A percentile compares a stretch with the other conserved stretches of the same genome.
Conservation (phyloP, 2,329 filamentous ascomycete species). For the Decorospora gaudefroyi region DNA sequence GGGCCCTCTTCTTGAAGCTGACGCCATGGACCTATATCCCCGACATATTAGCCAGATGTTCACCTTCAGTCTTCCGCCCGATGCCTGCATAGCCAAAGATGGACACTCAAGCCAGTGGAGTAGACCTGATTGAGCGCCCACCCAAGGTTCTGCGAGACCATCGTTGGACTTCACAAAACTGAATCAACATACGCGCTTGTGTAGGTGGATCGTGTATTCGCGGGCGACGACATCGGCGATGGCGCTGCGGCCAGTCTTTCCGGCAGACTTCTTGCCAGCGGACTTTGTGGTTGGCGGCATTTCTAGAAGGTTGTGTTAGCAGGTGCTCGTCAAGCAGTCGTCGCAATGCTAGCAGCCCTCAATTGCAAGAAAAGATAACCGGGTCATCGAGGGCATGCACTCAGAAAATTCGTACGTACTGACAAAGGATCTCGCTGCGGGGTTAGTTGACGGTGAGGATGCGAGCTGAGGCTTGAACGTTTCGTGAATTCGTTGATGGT, state of each 20-base stretch:
- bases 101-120: slow-evolving; percentile 24
- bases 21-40: slow-evolving; percentile 85
- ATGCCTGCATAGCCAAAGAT: slow-evolving; percentile 48
- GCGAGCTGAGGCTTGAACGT: slow-evolving; percentile 26
- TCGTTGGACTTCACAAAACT: slow-evolving; percentile 74
- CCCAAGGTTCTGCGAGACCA: slow-evolving; percentile 50
- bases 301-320: slow-evolving; percentile 35
- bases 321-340: slow-evolving; percentile 1
- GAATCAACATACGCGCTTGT: slow-evolving; percentile 91
- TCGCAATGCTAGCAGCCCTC: background rate
- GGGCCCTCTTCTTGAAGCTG: slow-evolving; percentile 99
- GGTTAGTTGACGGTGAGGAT: slow-evolving; percentile 35
- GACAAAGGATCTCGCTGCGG: slow-evolving; percentile 32
- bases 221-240: slow-evolving; percentile 98
- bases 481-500: slow-evolving; percentile 16
- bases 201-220: slow-evolving; percentile 99
- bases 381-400: background rate
- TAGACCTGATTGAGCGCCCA: slow-evolving; percentile 24
- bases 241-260: slow-evolving; percentile 79
- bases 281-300: slow-evolving; percentile 52
- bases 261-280: slow-evolving; percentile 63
- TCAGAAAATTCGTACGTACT: slow-evolving; percentile 25
- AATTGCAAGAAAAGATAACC: no score
- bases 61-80: slow-evolving; percentile 68
- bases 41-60: slow-evolving; percentile 52